phyloP scores from a whole-genome alignment of 352 stramenopile genomes.

The Globisporangium megalacanthum region DNA sequence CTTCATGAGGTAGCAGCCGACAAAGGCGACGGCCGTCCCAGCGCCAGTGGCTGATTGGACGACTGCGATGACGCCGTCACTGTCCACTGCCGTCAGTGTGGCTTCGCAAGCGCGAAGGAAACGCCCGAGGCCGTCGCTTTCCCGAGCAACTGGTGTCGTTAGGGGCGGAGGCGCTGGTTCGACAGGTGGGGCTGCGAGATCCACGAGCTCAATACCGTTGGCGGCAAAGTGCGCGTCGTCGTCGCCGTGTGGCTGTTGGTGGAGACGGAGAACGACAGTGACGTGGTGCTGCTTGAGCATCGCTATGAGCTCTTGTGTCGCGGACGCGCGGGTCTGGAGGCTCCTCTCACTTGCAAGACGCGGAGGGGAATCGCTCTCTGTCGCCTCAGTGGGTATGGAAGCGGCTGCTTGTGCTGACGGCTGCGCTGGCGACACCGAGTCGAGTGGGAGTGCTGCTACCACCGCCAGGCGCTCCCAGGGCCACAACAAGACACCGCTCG shows the following conservation, averaged over 20 bases:
- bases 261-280: constrained; percentile 89
- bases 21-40: constrained; percentile 91
- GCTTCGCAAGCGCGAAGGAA: constrained; percentile 91
- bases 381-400: not conserved
- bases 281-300: constrained; percentile 63
- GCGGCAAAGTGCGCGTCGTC: constrained; percentile 79
- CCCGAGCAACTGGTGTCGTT: constrained; percentile 30
- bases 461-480: constrained; percentile 24
- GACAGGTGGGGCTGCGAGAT: constrained; percentile 71
- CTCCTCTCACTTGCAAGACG: not conserved
- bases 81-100: constrained; percentile 5
- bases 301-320: constrained; percentile 1
- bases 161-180: constrained; percentile 55
- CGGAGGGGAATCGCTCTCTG: not conserved
- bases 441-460: not conserved
- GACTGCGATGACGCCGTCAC: constrained; percentile 40
- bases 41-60: constrained; percentile 64
- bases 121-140: constrained; percentile 51
- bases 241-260: constrained; percentile 79
- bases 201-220: constrained; percentile 85
- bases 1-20: constrained; percentile 98
- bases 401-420: not conserved
- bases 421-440: not conserved
- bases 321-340: not conserved
- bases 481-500: not conserved